Evolutionary conservation across 225 moss, liverwort and hornwort genomes (phyloP).

Genomic region (Asterella californica): DNA sequence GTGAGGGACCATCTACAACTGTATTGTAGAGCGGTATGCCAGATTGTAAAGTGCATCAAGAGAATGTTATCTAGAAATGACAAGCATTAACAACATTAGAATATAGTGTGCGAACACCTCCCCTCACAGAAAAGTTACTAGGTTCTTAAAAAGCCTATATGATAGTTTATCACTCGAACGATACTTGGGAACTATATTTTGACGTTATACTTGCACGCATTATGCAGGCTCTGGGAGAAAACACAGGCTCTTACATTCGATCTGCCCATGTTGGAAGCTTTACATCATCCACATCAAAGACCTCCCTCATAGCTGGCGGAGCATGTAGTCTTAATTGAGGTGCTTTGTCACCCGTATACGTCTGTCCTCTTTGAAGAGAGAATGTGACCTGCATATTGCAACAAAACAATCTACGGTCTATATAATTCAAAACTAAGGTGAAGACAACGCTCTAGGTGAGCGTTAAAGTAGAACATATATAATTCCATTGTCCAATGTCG

Average conservation of each 20-base stretch:
- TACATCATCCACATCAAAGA: slow-evolving; percentile 86
- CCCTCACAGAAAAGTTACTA: neutral
- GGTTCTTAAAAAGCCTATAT: neutral
- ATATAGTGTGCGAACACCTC: neutral
- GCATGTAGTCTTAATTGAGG: slow-evolving; percentile 78
- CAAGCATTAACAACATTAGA: no score
- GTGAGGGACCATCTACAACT: no score
- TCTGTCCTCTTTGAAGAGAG: slow-evolving; percentile 54
- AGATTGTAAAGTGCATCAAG: no score
- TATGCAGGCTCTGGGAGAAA: neutral
- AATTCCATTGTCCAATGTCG: neutral
- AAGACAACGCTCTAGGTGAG: neutral
- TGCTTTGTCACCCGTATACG: slow-evolving; percentile 42
- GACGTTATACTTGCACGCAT: neutral
- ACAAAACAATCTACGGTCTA: slow-evolving; percentile 21
- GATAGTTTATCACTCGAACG: neutral
- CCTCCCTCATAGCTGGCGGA: slow-evolving; percentile 67
- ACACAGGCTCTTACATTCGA: slow-evolving; percentile 55
- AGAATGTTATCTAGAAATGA: no score
- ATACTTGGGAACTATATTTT: neutral
- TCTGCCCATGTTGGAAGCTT: slow-evolving; percentile 93
- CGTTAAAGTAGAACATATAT: neutral
- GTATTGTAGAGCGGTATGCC: no score
- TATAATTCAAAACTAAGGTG: slow-evolving; percentile 14
- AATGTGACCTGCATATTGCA: slow-evolving; percentile 60